These are phyloP conservation scores for Cydonia oblonga DNA, from an alignment of 331 rosid species.

Conservation along the genomic window DNA sequence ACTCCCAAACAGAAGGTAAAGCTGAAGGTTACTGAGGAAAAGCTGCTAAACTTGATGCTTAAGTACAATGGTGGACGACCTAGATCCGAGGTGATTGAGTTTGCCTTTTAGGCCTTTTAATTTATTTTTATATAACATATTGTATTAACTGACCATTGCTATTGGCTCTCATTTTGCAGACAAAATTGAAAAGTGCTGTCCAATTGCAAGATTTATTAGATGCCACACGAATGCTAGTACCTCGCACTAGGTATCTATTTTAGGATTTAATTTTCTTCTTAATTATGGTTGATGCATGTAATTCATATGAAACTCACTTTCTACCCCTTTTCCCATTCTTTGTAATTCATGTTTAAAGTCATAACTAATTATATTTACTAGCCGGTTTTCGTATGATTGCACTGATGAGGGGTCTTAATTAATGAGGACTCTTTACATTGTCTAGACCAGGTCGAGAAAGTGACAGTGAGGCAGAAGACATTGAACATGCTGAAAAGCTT, in stretches of 20 bases:
- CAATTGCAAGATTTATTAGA: slow-evolving; percentile 96
- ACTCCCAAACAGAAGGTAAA: slow-evolving; percentile 99
- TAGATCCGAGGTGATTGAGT: slow-evolving; percentile 55
- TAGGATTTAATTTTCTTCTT: background rate
- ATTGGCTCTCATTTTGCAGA: slow-evolving; percentile 36
- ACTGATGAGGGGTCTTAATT: slow-evolving; percentile 10
- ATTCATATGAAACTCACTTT: background rate
- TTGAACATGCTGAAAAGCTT: slow-evolving; percentile 96
- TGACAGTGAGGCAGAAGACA: slow-evolving; percentile 90
- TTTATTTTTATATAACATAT: slow-evolving; percentile 1
- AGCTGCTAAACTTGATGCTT: slow-evolving; percentile 70
- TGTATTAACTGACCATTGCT: slow-evolving; percentile 11
- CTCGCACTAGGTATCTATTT: slow-evolving; percentile 61
- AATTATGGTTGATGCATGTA: no score
- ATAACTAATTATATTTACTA: background rate
- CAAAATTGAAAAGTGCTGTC: slow-evolving; percentile 91
- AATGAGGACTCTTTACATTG: slow-evolving; percentile 15
- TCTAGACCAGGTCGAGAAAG: slow-evolving; percentile 77
- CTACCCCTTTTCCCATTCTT: background rate
- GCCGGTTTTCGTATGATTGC: slow-evolving; percentile 3
- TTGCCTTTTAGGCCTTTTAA: slow-evolving; percentile 7
- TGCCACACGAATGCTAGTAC: slow-evolving; percentile 92
- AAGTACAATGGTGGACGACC: slow-evolving; percentile 97
- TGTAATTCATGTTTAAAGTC: background rate
- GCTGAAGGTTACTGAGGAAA: slow-evolving; percentile 92